phyloP scores from a whole-genome alignment of 345 rosid genomes.

The Schrenkiella parvula region DNA sequence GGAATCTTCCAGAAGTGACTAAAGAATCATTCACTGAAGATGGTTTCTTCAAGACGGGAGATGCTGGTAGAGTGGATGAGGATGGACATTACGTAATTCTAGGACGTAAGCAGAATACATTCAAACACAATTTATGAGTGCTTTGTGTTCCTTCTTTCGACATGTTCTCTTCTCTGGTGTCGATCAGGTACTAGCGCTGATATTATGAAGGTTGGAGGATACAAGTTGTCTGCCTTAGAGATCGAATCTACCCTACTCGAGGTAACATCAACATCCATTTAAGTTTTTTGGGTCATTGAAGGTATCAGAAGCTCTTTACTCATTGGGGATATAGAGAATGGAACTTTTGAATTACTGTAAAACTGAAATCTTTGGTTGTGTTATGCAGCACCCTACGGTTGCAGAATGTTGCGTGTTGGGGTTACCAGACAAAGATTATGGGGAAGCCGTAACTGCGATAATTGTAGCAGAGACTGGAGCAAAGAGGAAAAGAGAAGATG shows the following conservation, averaged over 20 bases:
- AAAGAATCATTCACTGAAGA: slow-evolving; percentile 74
- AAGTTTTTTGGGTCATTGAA: neutral
- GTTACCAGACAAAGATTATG: slow-evolving; percentile 78
- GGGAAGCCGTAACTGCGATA: slow-evolving; percentile 75
- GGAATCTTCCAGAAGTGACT: slow-evolving; percentile 96
- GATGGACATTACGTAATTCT: slow-evolving; percentile 85
- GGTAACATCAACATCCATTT: slow-evolving; percentile 38
- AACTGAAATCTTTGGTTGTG: slow-evolving; percentile 3
- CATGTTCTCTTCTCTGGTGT: slow-evolving; percentile 2
- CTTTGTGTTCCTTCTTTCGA: slow-evolving; percentile 6
- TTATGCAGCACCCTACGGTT: slow-evolving; percentile 70
- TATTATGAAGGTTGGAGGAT: slow-evolving; percentile 98
- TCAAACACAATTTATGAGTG: neutral
- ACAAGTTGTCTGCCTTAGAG: slow-evolving; percentile 91
- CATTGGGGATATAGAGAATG: neutral
- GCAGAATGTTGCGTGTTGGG: slow-evolving; percentile 95
- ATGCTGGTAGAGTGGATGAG: slow-evolving; percentile 82
- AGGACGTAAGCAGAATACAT: slow-evolving; percentile 66
- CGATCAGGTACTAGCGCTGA: slow-evolving; percentile 82
- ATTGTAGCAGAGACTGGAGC: slow-evolving; percentile 53
- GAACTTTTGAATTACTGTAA: too few species aligned
- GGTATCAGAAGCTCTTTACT: neutral
- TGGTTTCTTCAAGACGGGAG: slow-evolving; percentile 96
- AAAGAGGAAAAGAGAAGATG: slow-evolving; percentile 44
- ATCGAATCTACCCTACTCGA: slow-evolving; percentile 86